A percentile compares a stretch with the other conserved stretches of the same genome.
Evolutionary conservation across 148 eudicot genomes (phyloP).

Genomic region (Dysphania ambrosioides): DNA sequence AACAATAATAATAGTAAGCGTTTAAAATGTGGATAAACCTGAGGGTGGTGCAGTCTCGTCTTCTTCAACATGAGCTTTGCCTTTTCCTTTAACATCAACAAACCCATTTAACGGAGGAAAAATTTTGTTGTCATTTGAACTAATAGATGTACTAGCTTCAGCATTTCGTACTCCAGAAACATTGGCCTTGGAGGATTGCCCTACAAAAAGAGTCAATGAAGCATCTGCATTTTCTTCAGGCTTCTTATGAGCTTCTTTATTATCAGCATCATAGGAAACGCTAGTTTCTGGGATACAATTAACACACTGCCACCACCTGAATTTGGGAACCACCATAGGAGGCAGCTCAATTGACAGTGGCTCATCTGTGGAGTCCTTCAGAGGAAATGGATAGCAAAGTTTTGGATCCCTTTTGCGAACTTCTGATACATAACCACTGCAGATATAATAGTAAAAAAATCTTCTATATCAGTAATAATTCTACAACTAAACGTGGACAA

Average conservation of each 20-base stretch:
- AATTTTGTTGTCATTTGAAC: slow-evolving; percentile 20
- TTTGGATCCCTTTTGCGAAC: slow-evolving; percentile 48
- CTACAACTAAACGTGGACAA: too few relatives aligned
- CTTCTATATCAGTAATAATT: background rate
- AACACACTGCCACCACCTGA: slow-evolving; percentile 57
- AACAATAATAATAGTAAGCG: background rate
- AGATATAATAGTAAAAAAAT: slow-evolving; percentile 6
- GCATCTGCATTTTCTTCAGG: slow-evolving; percentile 8
- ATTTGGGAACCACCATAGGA: slow-evolving; percentile 48
- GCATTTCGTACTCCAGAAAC: slow-evolving; percentile 14
- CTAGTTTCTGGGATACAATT: slow-evolving; percentile 21
- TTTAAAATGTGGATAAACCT: slow-evolving; percentile 15
- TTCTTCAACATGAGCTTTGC: slow-evolving; percentile 26
- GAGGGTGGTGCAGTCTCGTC: slow-evolving; percentile 11
- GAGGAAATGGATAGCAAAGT: slow-evolving; percentile 50
- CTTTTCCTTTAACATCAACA: slow-evolving; percentile 30
- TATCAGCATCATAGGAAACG: background rate
- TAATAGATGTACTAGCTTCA: slow-evolving; percentile 28
- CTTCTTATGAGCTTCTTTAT: slow-evolving; percentile 16
- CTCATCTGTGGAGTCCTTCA: slow-evolving; percentile 22
- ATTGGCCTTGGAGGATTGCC: slow-evolving; percentile 15
- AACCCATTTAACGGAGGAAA: background rate
- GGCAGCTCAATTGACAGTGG: slow-evolving; percentile 35
- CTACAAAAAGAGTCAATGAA: slow-evolving; percentile 9
- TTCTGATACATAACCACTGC: slow-evolving; percentile 66